Base-by-base conservation (phyloP, 495 filamentous ascomycete species). In the Darksidea phi region DNA sequence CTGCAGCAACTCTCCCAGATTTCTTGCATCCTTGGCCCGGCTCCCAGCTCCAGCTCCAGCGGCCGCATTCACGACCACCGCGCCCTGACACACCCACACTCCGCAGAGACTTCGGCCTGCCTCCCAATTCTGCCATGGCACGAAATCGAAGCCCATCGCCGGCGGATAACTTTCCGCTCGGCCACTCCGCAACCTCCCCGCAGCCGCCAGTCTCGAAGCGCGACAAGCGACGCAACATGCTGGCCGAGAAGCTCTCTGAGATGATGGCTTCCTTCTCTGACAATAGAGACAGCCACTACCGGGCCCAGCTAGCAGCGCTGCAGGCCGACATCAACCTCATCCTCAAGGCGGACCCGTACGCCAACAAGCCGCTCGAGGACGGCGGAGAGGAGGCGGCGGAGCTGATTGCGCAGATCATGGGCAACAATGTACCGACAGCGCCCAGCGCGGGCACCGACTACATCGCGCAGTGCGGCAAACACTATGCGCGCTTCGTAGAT, bases 241-340 rank as follows among this genome's bases (percentile, higher is more conserved):
- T 97, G 52, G 79, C 83, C 26, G 92, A 95, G 37, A 85, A 86
- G 32, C 81, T 96, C 23, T 77, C 80, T 18, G 80, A 86, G 46
- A 82, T 97, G 64, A 84, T 85, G 23, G 82, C 82, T 50, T 83
- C 84, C 60, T 91, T 95, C 76, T 80, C 82, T 55, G 84, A 87
- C 54, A 89, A 95, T 70, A 84, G 88, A 51, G 90, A 96, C 69
- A 77, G 79, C 45, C 82, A 91, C 66, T 98, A 95, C 74, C 87
- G 91, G 52, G 87, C 93, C 66, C 90, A 97, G 72, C 80, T 97
- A 5, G 85, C 91, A 59, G 86, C 87, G 48, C 80, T 97, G 2
- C 93, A 97, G 72, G 85, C 87, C 57, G 95, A 97, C 70, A 91
- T 95, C 71, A 88, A 83, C 51, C 82, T 96, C 8, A 88, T 97